Percentiles rank a stretch among this genome's conserved stretches.
These are phyloP conservation scores for Mycosarcoma maydis DNA, from an alignment of 1,284 basidiomycete species.

Conservation along the genomic window DNA sequence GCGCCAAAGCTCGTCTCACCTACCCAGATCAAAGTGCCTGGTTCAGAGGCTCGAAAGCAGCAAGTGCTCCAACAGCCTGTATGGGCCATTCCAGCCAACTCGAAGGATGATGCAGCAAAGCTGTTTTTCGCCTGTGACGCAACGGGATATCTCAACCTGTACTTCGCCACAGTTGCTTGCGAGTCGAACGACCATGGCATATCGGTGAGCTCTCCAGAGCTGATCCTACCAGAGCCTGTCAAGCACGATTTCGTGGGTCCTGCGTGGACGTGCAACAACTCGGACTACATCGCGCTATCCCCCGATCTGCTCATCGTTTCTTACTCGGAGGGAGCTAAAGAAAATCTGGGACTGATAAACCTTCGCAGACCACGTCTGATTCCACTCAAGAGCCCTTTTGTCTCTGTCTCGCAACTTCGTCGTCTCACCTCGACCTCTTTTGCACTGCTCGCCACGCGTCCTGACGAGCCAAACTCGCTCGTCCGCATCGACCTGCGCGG, in stretches of 20 bases:
- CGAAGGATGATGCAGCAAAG: constrained; percentile 67
- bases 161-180: constrained; percentile 66
- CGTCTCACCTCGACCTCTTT: constrained; percentile 31
- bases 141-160: constrained; percentile 78
- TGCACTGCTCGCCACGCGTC: constrained; percentile 29
- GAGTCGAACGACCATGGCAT: not conserved
- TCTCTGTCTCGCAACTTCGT: constrained; percentile 33
- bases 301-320: constrained; percentile 42
- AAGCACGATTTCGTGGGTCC: constrained; percentile 74
- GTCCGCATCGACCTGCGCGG: constrained; percentile 36
- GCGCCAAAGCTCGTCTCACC: constrained; percentile 18
- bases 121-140: constrained; percentile 77
- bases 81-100: constrained; percentile 71
- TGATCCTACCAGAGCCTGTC: constrained; percentile 70
- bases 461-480: constrained; percentile 35
- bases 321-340: constrained; percentile 25
- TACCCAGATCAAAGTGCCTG: constrained; percentile 14
- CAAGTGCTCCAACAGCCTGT: constrained; percentile 65
- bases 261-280: constrained; percentile 71
- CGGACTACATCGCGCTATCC: constrained; percentile 42
- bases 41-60: constrained; percentile 18
- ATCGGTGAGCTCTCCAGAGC: constrained; percentile 1
- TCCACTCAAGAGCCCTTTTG: constrained; percentile 33
- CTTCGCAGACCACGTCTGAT: constrained; percentile 36
- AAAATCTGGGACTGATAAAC: constrained; percentile 40